Evolutionary conservation across 805 yeast species (phyloP), one percentile per base, ranked within the genome.

Genomic region (Ogataea trehaloabstinens): DNA sequence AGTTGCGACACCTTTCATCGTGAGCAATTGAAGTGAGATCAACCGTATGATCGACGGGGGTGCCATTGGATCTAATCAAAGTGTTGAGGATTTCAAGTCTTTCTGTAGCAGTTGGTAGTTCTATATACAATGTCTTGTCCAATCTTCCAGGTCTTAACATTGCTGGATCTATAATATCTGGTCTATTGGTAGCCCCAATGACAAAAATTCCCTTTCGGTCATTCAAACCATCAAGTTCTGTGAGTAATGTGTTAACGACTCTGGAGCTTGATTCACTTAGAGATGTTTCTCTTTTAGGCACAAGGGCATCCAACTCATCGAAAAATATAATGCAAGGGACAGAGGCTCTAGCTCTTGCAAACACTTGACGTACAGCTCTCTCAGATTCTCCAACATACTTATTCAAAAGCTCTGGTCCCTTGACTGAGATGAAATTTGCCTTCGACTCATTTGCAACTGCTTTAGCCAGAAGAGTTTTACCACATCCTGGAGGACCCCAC

Each of bases 401-500:
- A 64, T 88, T 91, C 56, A 91, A 84, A 24, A 91, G 78, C 61
- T 91, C 99, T 0, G 99, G 99, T 1, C 99, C 99, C 46, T 95
- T 84, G 22, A 93, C 89, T 8, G 96, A 85, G 27, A 93, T 93
- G 63, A 93, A 93, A 59, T 93, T 93, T 10, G 98, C 98, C 37
- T 95, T 75, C 0, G 96, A 88, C 63, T 93, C 98, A 59, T 91
- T 91, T 8, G 99, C 99, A 3, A 93, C 98, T 2, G 99, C 99
- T 56, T 93, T 93, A 1, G 98, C 98, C 20, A 93, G 69, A 35
- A 93, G 70, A 0, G 99, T 93, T 59, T 93, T 93, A 73, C 99
- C 99, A 67, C 98, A 93, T 25, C 99, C 99, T 3, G 99, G 99
- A 2, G 99, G 99, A 0, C 99, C 99, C 99, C 99, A 93, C 71